phyloP scores from a whole-genome alignment of 2,329 filamentous ascomycete genomes.

The Colletotrichum spinosum region DNA sequence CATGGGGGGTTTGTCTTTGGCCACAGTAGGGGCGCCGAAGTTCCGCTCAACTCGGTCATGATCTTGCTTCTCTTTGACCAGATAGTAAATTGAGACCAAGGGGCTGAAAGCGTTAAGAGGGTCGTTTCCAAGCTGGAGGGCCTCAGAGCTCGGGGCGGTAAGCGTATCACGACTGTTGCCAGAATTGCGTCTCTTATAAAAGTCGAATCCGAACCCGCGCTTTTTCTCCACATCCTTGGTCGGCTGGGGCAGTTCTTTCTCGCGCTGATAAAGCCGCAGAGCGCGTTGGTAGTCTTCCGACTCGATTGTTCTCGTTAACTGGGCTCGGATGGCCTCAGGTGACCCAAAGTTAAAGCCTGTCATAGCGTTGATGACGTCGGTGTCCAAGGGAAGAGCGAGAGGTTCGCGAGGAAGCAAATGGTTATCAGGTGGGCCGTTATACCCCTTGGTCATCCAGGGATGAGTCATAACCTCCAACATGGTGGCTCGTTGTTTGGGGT shows the following conservation, averaged over 20 bases:
- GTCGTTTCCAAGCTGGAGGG: slow-evolving; percentile 83
- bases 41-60: slow-evolving; percentile 69
- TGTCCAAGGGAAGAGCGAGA: slow-evolving; percentile 84
- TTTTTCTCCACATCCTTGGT: slow-evolving; percentile 81
- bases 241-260: slow-evolving; percentile 69
- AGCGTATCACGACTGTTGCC: slow-evolving; percentile 90
- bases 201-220: slow-evolving; percentile 90
- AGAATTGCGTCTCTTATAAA: slow-evolving; percentile 95
- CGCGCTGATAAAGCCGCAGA: slow-evolving; percentile 76
- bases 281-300: slow-evolving; percentile 95
- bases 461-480: slow-evolving; percentile 94
- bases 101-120: slow-evolving; percentile 95
- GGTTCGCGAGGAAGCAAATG: slow-evolving; percentile 87
- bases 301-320: slow-evolving; percentile 87
- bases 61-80: slow-evolving; percentile 94
- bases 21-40: slow-evolving; percentile 58
- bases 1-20: slow-evolving; percentile 61
- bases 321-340: slow-evolving; percentile 82
- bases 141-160: slow-evolving; percentile 85
- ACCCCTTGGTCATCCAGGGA: slow-evolving; percentile 96
- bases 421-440: slow-evolving; percentile 87
- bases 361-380: slow-evolving; percentile 90
- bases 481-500: slow-evolving; percentile 86
- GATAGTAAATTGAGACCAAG: slow-evolving; percentile 91
- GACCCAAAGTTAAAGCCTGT: slow-evolving; percentile 97